These are phyloP conservation scores for Coniochaeta hoffmannii DNA, from an alignment of 2,329 filamentous ascomycete genomes.

Conservation along the genomic window DNA sequence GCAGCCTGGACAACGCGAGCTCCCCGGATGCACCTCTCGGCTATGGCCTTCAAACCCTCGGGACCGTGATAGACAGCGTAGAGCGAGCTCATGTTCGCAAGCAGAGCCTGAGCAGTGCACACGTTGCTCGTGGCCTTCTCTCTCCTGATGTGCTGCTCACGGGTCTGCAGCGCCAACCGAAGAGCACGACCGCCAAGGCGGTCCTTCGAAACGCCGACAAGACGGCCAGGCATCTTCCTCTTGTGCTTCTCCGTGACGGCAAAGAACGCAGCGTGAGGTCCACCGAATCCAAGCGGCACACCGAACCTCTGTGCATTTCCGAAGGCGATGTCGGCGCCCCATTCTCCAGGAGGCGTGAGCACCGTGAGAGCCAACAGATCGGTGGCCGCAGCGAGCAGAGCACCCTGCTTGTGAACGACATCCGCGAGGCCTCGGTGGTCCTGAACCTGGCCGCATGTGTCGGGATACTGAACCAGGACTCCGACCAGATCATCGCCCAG, in stretches of 20 bases:
- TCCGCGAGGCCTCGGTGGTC: constrained; percentile 71
- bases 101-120: constrained; percentile 86
- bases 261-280: constrained; percentile 96
- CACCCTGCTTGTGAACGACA: constrained; percentile 68
- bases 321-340: constrained; percentile 91
- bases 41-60: constrained; percentile 72
- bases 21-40: constrained; percentile 66
- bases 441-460: constrained; percentile 73
- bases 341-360: constrained; percentile 84
- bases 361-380: constrained; percentile 83
- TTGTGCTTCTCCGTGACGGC: constrained; percentile 87
- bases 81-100: constrained; percentile 94
- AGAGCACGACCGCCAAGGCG: constrained; percentile 74
- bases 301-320: constrained; percentile 88
- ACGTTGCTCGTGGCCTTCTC: constrained; percentile 98
- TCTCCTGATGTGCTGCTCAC: constrained; percentile 91
- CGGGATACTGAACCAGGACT: constrained; percentile 90
- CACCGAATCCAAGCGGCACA: constrained; percentile 85
- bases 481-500: constrained; percentile 78
- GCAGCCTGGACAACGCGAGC: constrained; percentile 62
- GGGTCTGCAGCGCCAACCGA: constrained; percentile 79
- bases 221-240: constrained; percentile 84
- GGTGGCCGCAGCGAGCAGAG: constrained; percentile 79
- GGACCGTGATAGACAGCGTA: constrained; percentile 94
- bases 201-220: constrained; percentile 90